Evolutionary conservation across 306 rosid genomes (phyloP).

Genomic region (Rubus idaeus): DNA sequence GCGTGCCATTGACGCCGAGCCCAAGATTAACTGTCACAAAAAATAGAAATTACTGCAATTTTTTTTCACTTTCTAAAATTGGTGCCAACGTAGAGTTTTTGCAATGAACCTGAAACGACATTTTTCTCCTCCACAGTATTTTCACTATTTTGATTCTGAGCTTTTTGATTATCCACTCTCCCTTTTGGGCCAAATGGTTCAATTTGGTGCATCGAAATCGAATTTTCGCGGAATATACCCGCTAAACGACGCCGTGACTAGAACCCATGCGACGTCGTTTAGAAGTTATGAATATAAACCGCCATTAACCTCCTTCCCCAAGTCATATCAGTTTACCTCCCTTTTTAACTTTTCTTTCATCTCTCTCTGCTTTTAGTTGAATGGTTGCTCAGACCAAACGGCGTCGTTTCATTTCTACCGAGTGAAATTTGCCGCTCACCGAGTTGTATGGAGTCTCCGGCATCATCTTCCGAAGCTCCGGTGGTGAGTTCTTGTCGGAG

Average conservation of each 20-base stretch:
- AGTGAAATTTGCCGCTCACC: neutral
- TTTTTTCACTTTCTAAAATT: neutral
- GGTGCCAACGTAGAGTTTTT: neutral
- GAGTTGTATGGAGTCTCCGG: neutral
- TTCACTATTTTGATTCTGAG: neutral
- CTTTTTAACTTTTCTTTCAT: neutral
- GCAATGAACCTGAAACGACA: constrained; percentile 32
- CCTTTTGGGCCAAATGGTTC: neutral
- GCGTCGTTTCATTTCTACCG: neutral
- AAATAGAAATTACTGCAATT: neutral
- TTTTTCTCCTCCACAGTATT: neutral
- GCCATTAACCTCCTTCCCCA: neutral
- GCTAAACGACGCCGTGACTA: neutral
- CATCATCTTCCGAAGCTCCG: constrained; percentile 20
- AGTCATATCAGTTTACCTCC: neutral
- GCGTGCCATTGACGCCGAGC: constrained; percentile 89
- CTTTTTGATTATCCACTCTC: neutral
- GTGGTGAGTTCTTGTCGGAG: constrained; percentile 50
- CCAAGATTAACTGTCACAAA: constrained; percentile 64
- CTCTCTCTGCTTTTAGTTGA: neutral
- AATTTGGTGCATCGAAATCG: neutral
- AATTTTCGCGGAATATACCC: neutral
- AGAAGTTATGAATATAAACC: neutral
- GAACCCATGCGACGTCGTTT: neutral
- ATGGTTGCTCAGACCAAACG: neutral